phyloP scores from a whole-genome alignment of 2,329 filamentous ascomycete species.

The Nemania serpens region DNA sequence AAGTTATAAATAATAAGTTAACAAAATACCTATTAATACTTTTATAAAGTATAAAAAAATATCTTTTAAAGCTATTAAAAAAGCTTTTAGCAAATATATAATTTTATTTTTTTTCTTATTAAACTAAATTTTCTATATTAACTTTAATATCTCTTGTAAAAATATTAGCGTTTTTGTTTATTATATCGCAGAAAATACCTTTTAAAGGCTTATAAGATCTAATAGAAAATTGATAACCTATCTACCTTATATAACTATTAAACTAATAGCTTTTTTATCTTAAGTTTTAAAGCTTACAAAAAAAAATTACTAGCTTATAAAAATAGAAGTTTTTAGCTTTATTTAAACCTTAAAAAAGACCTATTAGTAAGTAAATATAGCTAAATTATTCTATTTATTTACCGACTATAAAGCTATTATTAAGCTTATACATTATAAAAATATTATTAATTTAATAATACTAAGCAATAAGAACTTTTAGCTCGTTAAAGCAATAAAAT shows the following conservation, averaged over 20 bases:
- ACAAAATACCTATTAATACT: not conserved
- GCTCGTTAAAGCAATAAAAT: constrained; percentile 14
- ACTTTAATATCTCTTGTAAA: no score
- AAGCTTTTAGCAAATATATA: constrained; percentile 11
- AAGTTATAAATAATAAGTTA: no score
- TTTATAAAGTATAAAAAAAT: not conserved
- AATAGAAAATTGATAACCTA: not conserved
- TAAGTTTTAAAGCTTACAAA: not conserved
- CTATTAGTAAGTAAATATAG: not conserved
- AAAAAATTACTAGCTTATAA: constrained; percentile 8
- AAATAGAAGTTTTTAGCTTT: constrained; percentile 13
- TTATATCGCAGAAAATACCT: constrained; percentile 4
- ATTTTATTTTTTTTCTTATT: not conserved
- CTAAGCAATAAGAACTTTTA: constrained; percentile 14
- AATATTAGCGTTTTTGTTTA: constrained; percentile 11
- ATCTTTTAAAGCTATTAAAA: no score
- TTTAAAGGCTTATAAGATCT: not conserved
- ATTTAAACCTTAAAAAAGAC: constrained; percentile 12
- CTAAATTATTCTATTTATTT: constrained; percentile 5
- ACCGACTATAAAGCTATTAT: constrained; percentile 14
- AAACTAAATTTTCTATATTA: constrained; percentile 13
- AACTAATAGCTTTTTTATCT: constrained; percentile 7
- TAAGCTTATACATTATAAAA: constrained; percentile 4
- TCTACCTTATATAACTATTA: not conserved
- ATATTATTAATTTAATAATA: constrained; percentile 11